phyloP scores from a whole-genome alignment of 169 alveolate species.

The Amoebophrya sp. region DNA sequence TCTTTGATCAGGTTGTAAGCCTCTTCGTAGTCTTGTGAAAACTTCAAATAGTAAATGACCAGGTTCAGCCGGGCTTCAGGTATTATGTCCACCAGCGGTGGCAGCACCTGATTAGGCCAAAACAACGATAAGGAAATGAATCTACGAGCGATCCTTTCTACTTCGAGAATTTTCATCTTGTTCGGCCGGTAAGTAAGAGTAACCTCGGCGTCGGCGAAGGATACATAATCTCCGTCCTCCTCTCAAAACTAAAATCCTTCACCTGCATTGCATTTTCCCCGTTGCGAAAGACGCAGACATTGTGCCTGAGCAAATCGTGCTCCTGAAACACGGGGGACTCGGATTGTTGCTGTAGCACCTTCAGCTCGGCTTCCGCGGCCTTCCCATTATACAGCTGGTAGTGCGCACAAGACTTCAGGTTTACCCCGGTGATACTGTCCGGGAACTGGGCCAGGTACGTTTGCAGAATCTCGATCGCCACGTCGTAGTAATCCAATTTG shows the following conservation, averaged over 20 bases:
- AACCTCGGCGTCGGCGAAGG: no score
- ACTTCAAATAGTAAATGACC: slow-evolving; percentile 67
- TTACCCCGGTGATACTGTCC: slow-evolving; percentile 66
- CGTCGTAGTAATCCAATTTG: slow-evolving; percentile 77
- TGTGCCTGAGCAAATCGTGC: slow-evolving; percentile 75
- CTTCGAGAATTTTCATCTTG: neutral
- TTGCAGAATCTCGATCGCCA: slow-evolving; percentile 68
- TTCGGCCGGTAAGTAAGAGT: no score
- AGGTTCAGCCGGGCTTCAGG: slow-evolving; percentile 82
- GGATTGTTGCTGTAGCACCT: slow-evolving; percentile 52
- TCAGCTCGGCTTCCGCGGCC: slow-evolving; percentile 59
- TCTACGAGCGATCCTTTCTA: no score
- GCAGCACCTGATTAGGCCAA: slow-evolving; percentile 49
- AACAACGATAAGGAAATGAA: neutral
- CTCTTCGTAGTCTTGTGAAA: slow-evolving; percentile 61
- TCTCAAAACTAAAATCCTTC: no score
- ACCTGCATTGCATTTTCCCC: slow-evolving; percentile 77
- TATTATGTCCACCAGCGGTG: slow-evolving; percentile 73
- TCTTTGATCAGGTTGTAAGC: slow-evolving; percentile 70
- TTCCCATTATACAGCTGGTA: slow-evolving; percentile 61
- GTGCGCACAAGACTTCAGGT: slow-evolving; percentile 78
- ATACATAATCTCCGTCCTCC: no score
- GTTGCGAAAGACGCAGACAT: slow-evolving; percentile 70
- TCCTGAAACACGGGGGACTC: slow-evolving; percentile 59
- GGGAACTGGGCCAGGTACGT: slow-evolving; percentile 48